Evolutionary conservation across 2,329 filamentous ascomycete species (phyloP).

Genomic region (Ophioceras dolichostomum): DNA sequence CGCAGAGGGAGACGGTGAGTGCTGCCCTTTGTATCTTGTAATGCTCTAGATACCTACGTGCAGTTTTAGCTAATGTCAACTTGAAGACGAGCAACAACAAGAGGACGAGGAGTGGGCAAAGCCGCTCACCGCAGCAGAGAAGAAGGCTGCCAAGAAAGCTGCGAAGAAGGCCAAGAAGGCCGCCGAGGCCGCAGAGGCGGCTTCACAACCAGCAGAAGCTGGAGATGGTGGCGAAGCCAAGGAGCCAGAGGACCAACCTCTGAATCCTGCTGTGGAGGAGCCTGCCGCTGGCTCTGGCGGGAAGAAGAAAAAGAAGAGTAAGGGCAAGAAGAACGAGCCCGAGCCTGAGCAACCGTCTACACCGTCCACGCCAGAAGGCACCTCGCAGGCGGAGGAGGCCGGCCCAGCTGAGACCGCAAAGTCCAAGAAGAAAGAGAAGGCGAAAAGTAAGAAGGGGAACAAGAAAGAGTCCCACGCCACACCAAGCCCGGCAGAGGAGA

Average conservation of each 20-base stretch:
- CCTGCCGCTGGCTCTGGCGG: background rate
- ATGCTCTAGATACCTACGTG: background rate
- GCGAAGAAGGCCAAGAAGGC: constrained; percentile 1
- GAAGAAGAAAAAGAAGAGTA: constrained; percentile 1
- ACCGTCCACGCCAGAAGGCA: background rate
- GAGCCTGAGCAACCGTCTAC: background rate
- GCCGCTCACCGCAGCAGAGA: background rate
- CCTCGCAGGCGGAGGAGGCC: background rate
- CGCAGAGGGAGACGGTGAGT: background rate
- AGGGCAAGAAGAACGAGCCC: constrained; percentile 1
- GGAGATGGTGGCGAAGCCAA: too few relatives aligned
- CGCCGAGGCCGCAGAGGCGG: background rate
- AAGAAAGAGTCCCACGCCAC: too few relatives aligned
- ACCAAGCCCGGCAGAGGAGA: too few relatives aligned
- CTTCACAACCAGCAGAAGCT: too few relatives aligned
- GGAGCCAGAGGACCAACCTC: too few relatives aligned
- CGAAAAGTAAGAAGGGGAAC: too few relatives aligned
- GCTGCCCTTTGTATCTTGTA: background rate
- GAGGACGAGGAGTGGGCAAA: background rate
- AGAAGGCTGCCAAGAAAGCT: constrained; percentile 1
- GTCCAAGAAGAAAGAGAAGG: background rate
- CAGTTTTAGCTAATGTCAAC: background rate
- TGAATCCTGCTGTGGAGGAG: background rate
- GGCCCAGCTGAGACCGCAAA: too few relatives aligned
- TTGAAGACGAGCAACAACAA: too few relatives aligned